Evolutionary conservation across 805 yeast species (phyloP).

Genomic region (Spathaspora sp.): DNA sequence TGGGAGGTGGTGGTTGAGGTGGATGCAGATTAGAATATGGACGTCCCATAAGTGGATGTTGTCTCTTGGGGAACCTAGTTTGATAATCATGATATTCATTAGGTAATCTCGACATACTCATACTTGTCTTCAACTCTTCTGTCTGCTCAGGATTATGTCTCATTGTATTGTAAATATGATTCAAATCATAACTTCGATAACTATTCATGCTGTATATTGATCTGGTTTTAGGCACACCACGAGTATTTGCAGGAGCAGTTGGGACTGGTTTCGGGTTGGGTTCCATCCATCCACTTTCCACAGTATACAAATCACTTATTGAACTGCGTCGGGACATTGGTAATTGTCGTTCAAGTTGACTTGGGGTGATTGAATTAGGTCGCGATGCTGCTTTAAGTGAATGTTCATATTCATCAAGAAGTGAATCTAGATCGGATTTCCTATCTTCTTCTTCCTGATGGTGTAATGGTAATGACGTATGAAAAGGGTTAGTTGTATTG

Average conservation of each 20-base stretch:
- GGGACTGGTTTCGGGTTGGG: conserved; percentile 17
- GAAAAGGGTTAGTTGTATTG: not conserved
- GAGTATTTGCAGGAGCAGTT: conserved; percentile 1
- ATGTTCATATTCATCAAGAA: conserved; percentile 43
- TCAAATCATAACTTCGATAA: conserved; percentile 18
- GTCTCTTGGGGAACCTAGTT: not conserved
- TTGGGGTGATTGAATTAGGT: not conserved
- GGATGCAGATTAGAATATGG: not conserved
- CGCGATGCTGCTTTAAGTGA: conserved; percentile 19
- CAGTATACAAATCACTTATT: conserved; percentile 35
- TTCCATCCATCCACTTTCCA: conserved; percentile 54
- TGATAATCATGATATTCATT: not conserved
- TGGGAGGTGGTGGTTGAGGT: not conserved
- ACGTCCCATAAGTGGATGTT: not conserved
- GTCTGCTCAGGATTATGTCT: not conserved
- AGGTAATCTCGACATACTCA: conserved; percentile 14
- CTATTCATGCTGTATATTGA: conserved; percentile 22
- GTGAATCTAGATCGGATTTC: conserved; percentile 34
- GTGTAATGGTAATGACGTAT: not conserved
- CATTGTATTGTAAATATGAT: conserved; percentile 21
- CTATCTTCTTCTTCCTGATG: conserved; percentile 5
- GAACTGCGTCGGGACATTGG: conserved; percentile 34
- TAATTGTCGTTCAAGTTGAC: not conserved
- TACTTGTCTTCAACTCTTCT: conserved; percentile 12
- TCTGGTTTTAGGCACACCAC: conserved; percentile 16